Percentiles rank a stretch among this genome's conserved stretches.
Conservation (phyloP, 2,329 filamentous ascomycete species). For the Pseudocercospora pini-densiflorae region DNA sequence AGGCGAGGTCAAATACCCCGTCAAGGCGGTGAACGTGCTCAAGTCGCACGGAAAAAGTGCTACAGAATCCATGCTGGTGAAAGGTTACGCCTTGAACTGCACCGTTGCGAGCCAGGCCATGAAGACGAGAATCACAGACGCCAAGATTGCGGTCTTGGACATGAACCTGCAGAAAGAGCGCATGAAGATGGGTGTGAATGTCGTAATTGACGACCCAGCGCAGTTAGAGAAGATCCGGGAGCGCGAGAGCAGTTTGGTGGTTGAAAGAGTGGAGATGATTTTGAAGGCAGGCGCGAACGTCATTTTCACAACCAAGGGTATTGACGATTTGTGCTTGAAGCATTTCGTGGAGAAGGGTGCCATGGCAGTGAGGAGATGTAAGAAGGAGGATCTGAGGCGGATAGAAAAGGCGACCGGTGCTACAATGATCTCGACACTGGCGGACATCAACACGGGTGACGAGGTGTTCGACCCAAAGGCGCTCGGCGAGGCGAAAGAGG, state of each 20-base stretch:
- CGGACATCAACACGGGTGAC: slow-evolving; percentile 88
- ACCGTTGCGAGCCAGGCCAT: slow-evolving; percentile 98
- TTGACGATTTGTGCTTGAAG: slow-evolving; percentile 95
- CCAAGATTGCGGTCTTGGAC: slow-evolving; percentile 95
- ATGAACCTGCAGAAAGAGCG: slow-evolving; percentile 99
- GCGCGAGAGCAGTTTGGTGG: slow-evolving; percentile 87
- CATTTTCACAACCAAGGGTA: slow-evolving; percentile 95
- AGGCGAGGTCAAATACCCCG: slow-evolving; percentile 92
- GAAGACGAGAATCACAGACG: slow-evolving; percentile 88
- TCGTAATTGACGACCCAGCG: slow-evolving; percentile 95
- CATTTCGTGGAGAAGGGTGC: slow-evolving; percentile 91
- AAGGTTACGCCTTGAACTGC: slow-evolving; percentile 98
- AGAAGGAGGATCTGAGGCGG: slow-evolving; percentile 95
- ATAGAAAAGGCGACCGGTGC: slow-evolving; percentile 97
- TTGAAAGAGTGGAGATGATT: slow-evolving; percentile 96
- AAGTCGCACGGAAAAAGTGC: slow-evolving; percentile 97
- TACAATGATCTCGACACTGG: slow-evolving; percentile 88
- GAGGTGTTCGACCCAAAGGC: slow-evolving; percentile 93
- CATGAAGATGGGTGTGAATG: slow-evolving; percentile 99
- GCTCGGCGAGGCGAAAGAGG: slow-evolving; percentile 90
- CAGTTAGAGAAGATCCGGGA: slow-evolving; percentile 97
- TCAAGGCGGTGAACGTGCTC: slow-evolving; percentile 98
- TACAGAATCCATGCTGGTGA: slow-evolving; percentile 85
- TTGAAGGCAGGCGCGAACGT: slow-evolving; percentile 97
- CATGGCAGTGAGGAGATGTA: slow-evolving; percentile 94